phyloP scores from a whole-genome alignment of 2,329 filamentous ascomycete genomes.

The Capronia americana region DNA sequence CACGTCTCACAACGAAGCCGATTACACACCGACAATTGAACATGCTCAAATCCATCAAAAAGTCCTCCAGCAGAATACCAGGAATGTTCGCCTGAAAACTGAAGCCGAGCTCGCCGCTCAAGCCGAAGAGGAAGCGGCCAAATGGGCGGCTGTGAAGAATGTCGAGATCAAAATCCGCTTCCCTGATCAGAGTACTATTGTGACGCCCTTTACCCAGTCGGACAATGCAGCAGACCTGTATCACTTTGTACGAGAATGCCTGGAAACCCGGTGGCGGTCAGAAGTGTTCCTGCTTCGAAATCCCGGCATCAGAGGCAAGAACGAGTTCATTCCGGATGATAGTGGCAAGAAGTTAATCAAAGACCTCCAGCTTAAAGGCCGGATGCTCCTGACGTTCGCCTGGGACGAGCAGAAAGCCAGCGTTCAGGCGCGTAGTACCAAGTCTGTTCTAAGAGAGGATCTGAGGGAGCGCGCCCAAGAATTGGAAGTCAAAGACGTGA shows the following conservation, averaged over 20 bases:
- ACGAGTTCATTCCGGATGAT: conserved; percentile 51
- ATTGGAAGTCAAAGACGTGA: conserved; percentile 67
- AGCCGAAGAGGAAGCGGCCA: conserved; percentile 69
- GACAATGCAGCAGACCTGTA: conserved; percentile 78
- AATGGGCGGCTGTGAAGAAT: conserved; percentile 68
- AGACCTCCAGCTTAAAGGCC: conserved; percentile 72
- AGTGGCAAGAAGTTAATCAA: conserved; percentile 63
- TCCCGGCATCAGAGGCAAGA: conserved; percentile 57
- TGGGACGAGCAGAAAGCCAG: conserved; percentile 71
- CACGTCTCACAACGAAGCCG: conserved; percentile 70
- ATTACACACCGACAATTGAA: conserved; percentile 80
- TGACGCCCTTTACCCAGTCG: conserved; percentile 70
- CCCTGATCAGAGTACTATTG: conserved; percentile 80
- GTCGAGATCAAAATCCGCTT: conserved; percentile 83
- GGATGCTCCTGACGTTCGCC: conserved; percentile 75
- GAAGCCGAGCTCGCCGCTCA: conserved; percentile 80
- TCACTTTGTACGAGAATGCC: conserved; percentile 71
- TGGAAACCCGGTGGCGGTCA: conserved; percentile 62
- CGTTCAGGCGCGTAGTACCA: conserved; percentile 58
- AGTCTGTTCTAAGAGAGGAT: conserved; percentile 66
- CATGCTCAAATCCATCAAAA: conserved; percentile 82
- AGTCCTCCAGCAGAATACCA: conserved; percentile 75
- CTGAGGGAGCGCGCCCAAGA: conserved; percentile 69
- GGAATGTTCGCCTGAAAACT: conserved; percentile 79
- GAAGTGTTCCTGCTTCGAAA: conserved; percentile 76